Conservation (phyloP, 1,284 basidiomycete genomes). For the Ceratobasidium sp. region DNA sequence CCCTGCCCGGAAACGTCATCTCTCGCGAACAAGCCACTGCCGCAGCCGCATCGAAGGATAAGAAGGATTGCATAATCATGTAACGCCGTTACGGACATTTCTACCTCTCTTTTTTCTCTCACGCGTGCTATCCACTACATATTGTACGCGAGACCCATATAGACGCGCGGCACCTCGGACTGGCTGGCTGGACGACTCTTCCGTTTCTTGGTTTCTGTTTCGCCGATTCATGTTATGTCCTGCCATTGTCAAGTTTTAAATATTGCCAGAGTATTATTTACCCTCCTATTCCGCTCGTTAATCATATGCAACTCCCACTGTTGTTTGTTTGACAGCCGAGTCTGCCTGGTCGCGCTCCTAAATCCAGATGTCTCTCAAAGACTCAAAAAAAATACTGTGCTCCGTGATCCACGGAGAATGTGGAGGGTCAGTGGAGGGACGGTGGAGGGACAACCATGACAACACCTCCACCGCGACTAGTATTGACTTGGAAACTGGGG, state of each 20-base stretch:
- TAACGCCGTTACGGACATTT: conserved; percentile 53
- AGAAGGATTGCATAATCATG: conserved; percentile 83
- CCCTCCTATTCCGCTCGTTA: conserved; percentile 27
- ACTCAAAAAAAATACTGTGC: too few relatives aligned
- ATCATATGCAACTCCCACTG: conserved; percentile 16
- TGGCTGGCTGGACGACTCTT: conserved; percentile 6
- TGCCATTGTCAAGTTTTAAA: conserved; percentile 35
- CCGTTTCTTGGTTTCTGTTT: not conserved
- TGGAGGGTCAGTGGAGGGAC: not conserved
- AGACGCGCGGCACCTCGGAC: conserved; percentile 7
- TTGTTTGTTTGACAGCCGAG: not conserved
- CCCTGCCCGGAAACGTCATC: conserved; percentile 48
- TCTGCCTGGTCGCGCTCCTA: not conserved
- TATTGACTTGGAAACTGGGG: not conserved
- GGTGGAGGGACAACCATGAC: conserved; percentile 5
- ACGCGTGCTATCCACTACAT: not conserved
- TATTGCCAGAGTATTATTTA: conserved; percentile 41
- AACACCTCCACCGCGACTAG: not conserved
- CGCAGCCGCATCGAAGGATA: conserved; percentile 60
- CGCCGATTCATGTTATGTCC: conserved; percentile 5
- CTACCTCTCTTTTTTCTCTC: not conserved
- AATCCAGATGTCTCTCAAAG: too few relatives aligned
- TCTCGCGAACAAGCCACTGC: conserved; percentile 54
- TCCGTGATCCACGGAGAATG: too few relatives aligned
- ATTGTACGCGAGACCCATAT: conserved; percentile 10